phyloP scores from a whole-genome alignment of 352 stramenopile species.

The Globisporangium irregulare region DNA sequence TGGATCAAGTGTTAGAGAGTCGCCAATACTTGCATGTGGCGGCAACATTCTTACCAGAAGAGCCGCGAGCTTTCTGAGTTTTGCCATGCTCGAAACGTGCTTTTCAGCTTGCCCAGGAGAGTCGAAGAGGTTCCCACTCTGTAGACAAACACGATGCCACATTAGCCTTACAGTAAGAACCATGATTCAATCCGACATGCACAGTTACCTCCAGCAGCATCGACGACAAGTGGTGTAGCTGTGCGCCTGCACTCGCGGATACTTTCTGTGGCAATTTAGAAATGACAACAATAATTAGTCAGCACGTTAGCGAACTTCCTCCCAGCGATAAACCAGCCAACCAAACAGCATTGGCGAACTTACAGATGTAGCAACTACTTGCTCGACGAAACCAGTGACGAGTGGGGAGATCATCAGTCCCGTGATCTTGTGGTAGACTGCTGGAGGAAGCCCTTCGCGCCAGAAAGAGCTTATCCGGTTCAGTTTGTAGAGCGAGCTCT shows the following conservation, averaged over 20 bases:
- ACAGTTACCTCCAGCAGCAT: slow-evolving; percentile 47
- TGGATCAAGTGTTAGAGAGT: not conserved
- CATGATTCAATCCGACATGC: not conserved
- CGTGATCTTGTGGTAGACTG: slow-evolving; percentile 58
- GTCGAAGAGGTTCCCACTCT: slow-evolving; percentile 49
- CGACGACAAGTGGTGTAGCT: slow-evolving; percentile 45
- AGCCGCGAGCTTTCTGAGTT: slow-evolving; percentile 42
- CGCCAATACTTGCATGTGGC: not conserved
- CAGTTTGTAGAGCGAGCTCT: slow-evolving; percentile 61
- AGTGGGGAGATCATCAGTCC: slow-evolving; percentile 54
- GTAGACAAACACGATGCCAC: not conserved
- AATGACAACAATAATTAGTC: slow-evolving; percentile 5
- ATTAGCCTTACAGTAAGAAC: not conserved
- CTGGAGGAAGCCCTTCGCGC: slow-evolving; percentile 49
- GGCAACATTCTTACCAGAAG: slow-evolving; percentile 42
- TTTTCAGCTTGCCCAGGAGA: slow-evolving; percentile 52
- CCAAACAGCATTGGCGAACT: not conserved
- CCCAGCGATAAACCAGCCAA: not conserved
- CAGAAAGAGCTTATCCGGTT: slow-evolving; percentile 56
- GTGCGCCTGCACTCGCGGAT: slow-evolving; percentile 34
- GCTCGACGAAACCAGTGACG: slow-evolving; percentile 48
- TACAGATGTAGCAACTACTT: slow-evolving; percentile 49
- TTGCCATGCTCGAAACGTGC: slow-evolving; percentile 42
- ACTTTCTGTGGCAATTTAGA: slow-evolving; percentile 35
- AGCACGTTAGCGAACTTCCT: not conserved